phyloP scores from a whole-genome alignment of 1,139 yeast genomes.

The Saccharomyces hybrid region DNA sequence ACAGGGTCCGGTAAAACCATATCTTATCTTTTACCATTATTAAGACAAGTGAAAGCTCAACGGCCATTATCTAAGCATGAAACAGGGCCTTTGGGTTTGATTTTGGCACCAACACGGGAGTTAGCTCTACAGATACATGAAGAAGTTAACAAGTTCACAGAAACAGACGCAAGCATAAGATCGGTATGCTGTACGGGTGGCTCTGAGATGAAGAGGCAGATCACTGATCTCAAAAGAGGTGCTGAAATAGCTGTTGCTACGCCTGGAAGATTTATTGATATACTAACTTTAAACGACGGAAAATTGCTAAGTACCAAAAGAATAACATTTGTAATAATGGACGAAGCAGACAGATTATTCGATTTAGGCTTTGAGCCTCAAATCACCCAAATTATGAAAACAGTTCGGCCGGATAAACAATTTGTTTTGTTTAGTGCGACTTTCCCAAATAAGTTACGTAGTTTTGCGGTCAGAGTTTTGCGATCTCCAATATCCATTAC shows the following conservation, averaged over 20 bases:
- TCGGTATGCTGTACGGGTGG: slow-evolving; percentile 94
- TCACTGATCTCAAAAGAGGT: slow-evolving; percentile 71
- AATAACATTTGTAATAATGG: slow-evolving; percentile 76
- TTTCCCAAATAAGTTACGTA: slow-evolving; percentile 74
- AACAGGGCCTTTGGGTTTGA: slow-evolving; percentile 69
- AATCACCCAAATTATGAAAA: slow-evolving; percentile 69
- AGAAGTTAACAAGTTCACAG: slow-evolving; percentile 55
- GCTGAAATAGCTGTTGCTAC: slow-evolving; percentile 84
- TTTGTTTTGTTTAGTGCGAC: slow-evolving; percentile 95
- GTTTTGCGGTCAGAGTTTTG: slow-evolving; percentile 58
- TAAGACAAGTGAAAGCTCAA: slow-evolving; percentile 75
- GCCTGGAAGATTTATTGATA: slow-evolving; percentile 90
- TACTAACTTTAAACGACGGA: slow-evolving; percentile 78
- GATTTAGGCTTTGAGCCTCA: slow-evolving; percentile 98
- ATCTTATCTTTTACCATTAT: slow-evolving; percentile 75
- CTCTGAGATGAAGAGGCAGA: slow-evolving; percentile 71
- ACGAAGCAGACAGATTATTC: slow-evolving; percentile 95
- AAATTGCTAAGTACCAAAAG: slow-evolving; percentile 61
- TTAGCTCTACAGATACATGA: slow-evolving; percentile 75
- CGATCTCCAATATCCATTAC: slow-evolving; percentile 62
- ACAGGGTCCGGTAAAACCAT: slow-evolving; percentile 96
- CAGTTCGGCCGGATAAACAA: slow-evolving; percentile 80
- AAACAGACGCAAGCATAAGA: slow-evolving; percentile 37
- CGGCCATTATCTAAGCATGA: slow-evolving; percentile 44
- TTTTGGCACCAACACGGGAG: slow-evolving; percentile 90